These are phyloP conservation scores for Colletotrichum tanaceti DNA, from an alignment of 2,329 filamentous ascomycete species.

Conservation along the genomic window DNA sequence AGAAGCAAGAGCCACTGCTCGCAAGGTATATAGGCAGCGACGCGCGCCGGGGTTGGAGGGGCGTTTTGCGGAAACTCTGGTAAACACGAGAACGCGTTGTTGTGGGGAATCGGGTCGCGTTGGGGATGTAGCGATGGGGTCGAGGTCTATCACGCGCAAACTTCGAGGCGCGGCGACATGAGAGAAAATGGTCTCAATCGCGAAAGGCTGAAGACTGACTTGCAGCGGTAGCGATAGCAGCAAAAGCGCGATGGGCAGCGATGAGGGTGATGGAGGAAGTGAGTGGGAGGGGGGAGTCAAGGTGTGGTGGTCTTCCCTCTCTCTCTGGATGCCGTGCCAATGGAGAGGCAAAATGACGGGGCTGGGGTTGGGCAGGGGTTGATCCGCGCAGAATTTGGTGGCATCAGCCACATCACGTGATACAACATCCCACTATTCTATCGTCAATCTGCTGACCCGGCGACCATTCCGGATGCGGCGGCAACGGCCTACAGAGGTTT, in stretches of 20 bases:
- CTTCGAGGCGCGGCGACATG: constrained; percentile 37
- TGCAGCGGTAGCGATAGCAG: constrained; percentile 38
- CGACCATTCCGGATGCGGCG: constrained; percentile 37
- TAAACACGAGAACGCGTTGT: constrained; percentile 46
- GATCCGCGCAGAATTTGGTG: constrained; percentile 35
- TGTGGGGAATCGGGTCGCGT: constrained; percentile 39
- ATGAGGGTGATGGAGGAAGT: constrained; percentile 39
- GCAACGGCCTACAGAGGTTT: background rate
- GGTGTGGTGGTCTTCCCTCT: constrained; percentile 38
- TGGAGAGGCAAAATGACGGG: constrained; percentile 41
- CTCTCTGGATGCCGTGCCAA: constrained; percentile 33
- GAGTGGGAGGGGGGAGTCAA: constrained; percentile 40
- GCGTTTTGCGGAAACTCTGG: constrained; percentile 33
- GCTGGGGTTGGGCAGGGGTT: constrained; percentile 41
- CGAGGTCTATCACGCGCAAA: constrained; percentile 36
- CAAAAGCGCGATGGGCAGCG: constrained; percentile 39
- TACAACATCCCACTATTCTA: constrained; percentile 8
- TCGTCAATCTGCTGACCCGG: constrained; percentile 28
- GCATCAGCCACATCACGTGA: constrained; percentile 42
- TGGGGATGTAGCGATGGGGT: constrained; percentile 30
- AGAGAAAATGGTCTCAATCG: constrained; percentile 36
- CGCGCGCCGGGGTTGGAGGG: constrained; percentile 36
- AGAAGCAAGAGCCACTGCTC: constrained; percentile 32
- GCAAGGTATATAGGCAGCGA: constrained; percentile 34
- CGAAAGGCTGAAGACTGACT: constrained; percentile 27